Base-by-base conservation (phyloP, 345 rosid genomes). In the Erodium maritimum region DNA sequence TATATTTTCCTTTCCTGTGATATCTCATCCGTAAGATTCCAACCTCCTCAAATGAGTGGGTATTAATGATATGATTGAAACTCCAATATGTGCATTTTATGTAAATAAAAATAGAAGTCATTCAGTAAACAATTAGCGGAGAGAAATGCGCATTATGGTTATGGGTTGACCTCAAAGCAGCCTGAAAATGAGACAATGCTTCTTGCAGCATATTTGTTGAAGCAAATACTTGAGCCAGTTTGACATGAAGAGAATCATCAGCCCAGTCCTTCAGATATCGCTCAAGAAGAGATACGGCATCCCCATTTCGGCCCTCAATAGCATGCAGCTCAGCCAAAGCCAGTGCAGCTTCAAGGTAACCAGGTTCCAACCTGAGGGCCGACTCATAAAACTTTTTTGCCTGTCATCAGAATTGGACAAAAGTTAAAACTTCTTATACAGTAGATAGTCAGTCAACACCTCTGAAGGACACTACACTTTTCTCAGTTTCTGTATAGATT, bases 371-470 rank as follows among this genome's bases (percentile, higher is more conserved):
- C 71, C 97, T 80, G 68, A 93, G 82, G 17, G 95, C 87, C 50
- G 99, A 93, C 74, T 93, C 99, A 17, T 87, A 93, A 69, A 93
- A 87, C 74, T 85, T 93, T 65, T 93, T 93, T 19, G 95, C 99
- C 97, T 93, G 81, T 75, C 48, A 54, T n/a, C 59, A 59, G 54
- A 48, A 56, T 25, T 64, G 59, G 29, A 23, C n/a, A 59, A 61
- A 17, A 48, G 63, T 55, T 42, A 14, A 65, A 72, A 55, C 53
- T 59, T 64, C 17, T 54, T 42, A 58, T 57, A 61, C 19, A 50
- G 12, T 56, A 10, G 21, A 62, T 29, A 21, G 21, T 20, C 65
- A 51, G 29, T 18, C 42, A 50, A 17, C 42, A n/a, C 4, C n/a
- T 21, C 13, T 9, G 21, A 55, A 23, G 23, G 25, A n/a, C n/a